phyloP scores from a whole-genome alignment of 352 stramenopile species.

The Phytophthora brassicae region DNA sequence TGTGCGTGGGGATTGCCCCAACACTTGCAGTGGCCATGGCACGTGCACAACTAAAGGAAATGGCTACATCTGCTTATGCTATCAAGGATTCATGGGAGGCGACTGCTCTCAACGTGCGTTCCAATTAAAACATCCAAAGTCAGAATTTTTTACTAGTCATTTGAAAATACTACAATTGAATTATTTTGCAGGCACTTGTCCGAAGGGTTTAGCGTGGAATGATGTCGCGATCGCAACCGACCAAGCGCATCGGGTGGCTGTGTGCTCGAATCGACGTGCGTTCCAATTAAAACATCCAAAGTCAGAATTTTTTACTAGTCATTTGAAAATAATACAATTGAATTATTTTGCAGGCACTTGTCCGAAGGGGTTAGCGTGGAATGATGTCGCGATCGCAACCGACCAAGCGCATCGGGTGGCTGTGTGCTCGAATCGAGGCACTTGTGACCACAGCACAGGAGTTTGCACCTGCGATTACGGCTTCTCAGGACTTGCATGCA shows the following conservation, averaged over 20 bases:
- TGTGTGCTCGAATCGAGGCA: constrained; percentile 68
- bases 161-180: too few species aligned
- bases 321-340: too few species aligned
- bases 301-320: too few species aligned
- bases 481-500: constrained; percentile 80
- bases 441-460: constrained; percentile 62
- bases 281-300: too few species aligned
- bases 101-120: constrained; percentile 86
- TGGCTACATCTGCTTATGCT: constrained; percentile 80
- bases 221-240: constrained; percentile 59
- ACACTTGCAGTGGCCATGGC: constrained; percentile 59
- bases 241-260: constrained; percentile 45
- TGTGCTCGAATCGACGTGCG: constrained; percentile 74
- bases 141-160: too few species aligned
- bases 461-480: constrained; percentile 74
- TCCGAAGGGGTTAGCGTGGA: constrained; percentile 58
- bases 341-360: constrained; percentile 43
- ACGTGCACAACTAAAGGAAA: constrained; percentile 64
- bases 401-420: constrained; percentile 54
- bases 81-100: constrained; percentile 82
- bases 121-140: too few species aligned
- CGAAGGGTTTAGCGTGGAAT: constrained; percentile 56
- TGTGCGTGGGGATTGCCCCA: constrained; percentile 53
- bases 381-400: constrained; percentile 50
- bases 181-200: constrained; percentile 44